Conservation (phyloP, 176 grass and related monocot species). For the Carex pumila region DNA sequence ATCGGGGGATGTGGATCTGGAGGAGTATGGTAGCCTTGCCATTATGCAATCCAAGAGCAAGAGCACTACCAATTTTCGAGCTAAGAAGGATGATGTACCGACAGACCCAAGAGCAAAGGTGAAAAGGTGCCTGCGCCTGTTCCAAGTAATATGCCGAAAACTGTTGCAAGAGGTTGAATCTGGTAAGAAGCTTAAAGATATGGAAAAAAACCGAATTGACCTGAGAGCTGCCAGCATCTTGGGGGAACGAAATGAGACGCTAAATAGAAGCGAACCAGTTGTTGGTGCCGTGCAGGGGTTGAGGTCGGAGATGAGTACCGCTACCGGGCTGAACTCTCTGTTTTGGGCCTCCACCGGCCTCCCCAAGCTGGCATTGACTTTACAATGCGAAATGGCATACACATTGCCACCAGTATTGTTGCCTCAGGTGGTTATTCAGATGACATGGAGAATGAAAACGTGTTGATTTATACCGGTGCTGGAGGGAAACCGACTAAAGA, state of each 20-base stretch:
- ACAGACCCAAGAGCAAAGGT: conserved; percentile 13
- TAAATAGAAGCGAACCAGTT: neutral
- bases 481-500: conserved; percentile 11
- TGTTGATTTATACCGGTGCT: conserved; percentile 19
- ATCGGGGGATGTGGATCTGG: neutral
- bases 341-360: conserved; percentile 11
- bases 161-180: conserved; percentile 10
- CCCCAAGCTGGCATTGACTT: conserved; percentile 7
- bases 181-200: neutral
- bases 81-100: neutral
- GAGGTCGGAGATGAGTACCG: conserved; percentile 18
- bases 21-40: neutral
- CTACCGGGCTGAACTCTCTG: conserved; percentile 1
- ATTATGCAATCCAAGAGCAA: neutral
- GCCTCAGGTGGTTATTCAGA: conserved; percentile 17
- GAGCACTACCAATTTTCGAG: neutral
- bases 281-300: neutral
- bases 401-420: conserved; percentile 7
- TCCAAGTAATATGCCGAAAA: neutral
- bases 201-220: conserved; percentile 3
- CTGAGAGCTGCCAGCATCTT: neutral
- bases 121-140: conserved; percentile 7
- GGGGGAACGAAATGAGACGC: neutral
- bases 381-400: neutral
- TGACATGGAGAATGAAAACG: neutral